Evolutionary conservation across 805 yeast genomes (phyloP).

Genomic region (Candida nitratophila): DNA sequence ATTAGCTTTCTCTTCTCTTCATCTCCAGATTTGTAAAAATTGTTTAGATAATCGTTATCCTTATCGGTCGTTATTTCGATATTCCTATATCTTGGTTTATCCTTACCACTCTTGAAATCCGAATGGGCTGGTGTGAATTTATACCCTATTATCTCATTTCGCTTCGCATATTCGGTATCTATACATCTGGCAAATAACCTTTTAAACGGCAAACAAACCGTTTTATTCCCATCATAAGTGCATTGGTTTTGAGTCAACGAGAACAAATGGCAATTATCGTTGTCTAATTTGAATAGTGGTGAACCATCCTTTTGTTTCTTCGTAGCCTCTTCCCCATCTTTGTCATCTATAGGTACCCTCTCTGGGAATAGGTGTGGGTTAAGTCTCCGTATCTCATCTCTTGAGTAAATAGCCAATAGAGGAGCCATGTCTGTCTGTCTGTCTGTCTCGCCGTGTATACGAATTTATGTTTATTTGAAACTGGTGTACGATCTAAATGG

Average conservation of each 20-base stretch:
- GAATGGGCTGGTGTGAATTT: conserved; percentile 19
- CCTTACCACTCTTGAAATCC: conserved; percentile 4
- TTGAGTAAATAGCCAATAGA: conserved; percentile 36
- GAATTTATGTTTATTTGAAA: too few species aligned
- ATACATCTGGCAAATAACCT: conserved; percentile 38
- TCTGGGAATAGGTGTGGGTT: conserved; percentile 20
- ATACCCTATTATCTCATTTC: conserved; percentile 21
- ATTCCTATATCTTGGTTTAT: conserved; percentile 15
- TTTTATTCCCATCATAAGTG: conserved; percentile 33
- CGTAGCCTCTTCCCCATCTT: conserved; percentile 2
- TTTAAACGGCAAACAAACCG: conserved; percentile 42
- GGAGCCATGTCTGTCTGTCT: conserved; percentile 34
- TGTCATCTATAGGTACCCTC: conserved; percentile 5
- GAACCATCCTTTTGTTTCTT: not conserved
- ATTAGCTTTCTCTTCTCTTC: conserved; percentile 9
- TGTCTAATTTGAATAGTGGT: conserved; percentile 1
- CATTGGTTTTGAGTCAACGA: conserved; percentile 42
- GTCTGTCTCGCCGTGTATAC: too few species aligned
- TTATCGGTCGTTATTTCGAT: conserved; percentile 31
- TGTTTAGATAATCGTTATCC: conserved; percentile 25
- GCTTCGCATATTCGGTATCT: conserved; percentile 15
- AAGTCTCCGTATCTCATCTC: conserved; percentile 26
- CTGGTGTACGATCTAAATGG: too few species aligned
- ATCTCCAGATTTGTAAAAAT: conserved; percentile 4
- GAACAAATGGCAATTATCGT: conserved; percentile 22